phyloP scores from a whole-genome alignment of 192 early-diverging fungal species.

The Kickxella alabastrina region DNA sequence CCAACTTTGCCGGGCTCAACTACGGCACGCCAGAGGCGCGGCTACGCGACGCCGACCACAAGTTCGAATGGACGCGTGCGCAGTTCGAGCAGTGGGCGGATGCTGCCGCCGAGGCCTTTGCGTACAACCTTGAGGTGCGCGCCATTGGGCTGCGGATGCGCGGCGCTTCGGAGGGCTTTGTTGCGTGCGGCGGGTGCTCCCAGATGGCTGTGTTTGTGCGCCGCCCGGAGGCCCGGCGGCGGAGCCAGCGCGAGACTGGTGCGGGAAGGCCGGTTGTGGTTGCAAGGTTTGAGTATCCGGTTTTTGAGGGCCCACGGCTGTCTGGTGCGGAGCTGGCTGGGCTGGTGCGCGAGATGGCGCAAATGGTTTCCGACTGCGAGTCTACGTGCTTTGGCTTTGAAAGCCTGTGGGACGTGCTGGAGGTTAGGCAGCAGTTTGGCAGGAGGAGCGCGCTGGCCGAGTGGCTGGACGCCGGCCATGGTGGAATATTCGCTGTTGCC shows the following conservation, averaged over 20 bases:
- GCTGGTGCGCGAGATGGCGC: slow-evolving; percentile 29
- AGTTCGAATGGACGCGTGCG: slow-evolving; percentile 92
- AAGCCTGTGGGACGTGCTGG: slow-evolving; percentile 46
- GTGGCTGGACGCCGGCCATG: slow-evolving; percentile 25
- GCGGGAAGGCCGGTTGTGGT: slow-evolving; percentile 15
- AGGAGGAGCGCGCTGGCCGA: slow-evolving; percentile 21
- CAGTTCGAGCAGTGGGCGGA: slow-evolving; percentile 78
- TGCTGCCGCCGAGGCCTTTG: slow-evolving; percentile 54
- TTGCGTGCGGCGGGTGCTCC: slow-evolving; percentile 58
- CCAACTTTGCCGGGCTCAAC: slow-evolving; percentile 71
- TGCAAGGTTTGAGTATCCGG: slow-evolving; percentile 54
- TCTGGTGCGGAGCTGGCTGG: slow-evolving; percentile 20
- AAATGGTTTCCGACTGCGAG: slow-evolving; percentile 7
- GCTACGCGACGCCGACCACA: slow-evolving; percentile 83
- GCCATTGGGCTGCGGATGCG: slow-evolving; percentile 45
- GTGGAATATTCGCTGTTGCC: neutral
- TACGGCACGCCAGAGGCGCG: slow-evolving; percentile 62
- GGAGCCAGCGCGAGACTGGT: neutral
- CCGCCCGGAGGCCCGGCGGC: neutral
- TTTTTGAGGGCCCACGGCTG: slow-evolving; percentile 41
- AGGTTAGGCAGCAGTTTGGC: slow-evolving; percentile 55
- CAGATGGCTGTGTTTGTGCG: slow-evolving; percentile 71
- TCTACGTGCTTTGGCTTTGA: slow-evolving; percentile 8
- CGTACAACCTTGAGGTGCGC: slow-evolving; percentile 56
- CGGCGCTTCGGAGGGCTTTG: slow-evolving; percentile 22